Evolutionary conservation across 257 asterid genomes (phyloP), one percentile per base, ranked within the genome.

Genomic region (Dorcoceras hygrometricum): DNA sequence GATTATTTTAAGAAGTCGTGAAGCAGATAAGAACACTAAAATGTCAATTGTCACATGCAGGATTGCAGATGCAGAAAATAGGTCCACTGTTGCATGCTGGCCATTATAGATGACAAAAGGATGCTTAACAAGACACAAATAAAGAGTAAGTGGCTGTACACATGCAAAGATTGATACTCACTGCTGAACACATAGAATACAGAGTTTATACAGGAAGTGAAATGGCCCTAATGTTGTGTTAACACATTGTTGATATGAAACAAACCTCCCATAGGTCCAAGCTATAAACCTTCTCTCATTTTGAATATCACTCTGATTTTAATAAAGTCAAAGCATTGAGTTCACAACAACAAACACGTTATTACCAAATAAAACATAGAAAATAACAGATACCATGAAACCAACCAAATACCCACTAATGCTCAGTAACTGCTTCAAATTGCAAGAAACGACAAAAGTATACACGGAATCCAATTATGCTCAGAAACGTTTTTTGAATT

Each of bases 201-300:
- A 39, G 4, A 34, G 34, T 29, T 29, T 29, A 29, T 29, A 69
- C n/a, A n/a, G n/a, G n/a, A n/a, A n/a, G n/a, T n/a, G n/a, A n/a
- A n/a, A n/a, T n/a, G n/a, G n/a, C n/a, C n/a, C n/a, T n/a, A n/a
- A n/a, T n/a, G n/a, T n/a, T n/a, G n/a, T n/a, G n/a, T n/a, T n/a
- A n/a, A n/a, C n/a, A n/a, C n/a, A n/a, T n/a, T n/a, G n/a, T n/a
- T n/a, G n/a, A n/a, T n/a, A n/a, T n/a, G n/a, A n/a, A n/a, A 23
- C 79, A 73, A 78, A 77, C 75, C 81, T 71, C 68, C 74, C 76
- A 70, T 56, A n/a, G 71, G 72, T 63, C 63, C 62, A 73, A 51
- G 75, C 36, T 80, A 73, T 50, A 77, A 66, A 75, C 82, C 82
- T 73, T 82, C 71, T 62, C 73, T 58, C 58, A 72, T 72, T 73